Evolutionary conservation across 2,329 filamentous ascomycete genomes (phyloP), one percentile per base, ranked within the genome.

Genomic region (Microthyrium microscopicum): DNA sequence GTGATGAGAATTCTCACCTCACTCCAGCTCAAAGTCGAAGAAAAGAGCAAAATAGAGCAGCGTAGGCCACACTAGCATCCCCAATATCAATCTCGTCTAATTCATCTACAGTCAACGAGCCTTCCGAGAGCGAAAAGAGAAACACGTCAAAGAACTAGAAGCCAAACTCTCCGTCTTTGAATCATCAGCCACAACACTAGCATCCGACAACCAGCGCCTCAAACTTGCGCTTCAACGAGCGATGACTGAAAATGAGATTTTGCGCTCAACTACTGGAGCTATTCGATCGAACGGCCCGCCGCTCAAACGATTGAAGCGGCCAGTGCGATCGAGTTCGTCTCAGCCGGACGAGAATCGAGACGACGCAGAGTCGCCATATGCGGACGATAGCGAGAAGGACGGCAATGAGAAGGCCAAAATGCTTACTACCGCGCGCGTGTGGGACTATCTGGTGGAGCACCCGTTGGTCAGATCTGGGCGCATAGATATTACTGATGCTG

Each of bases 71-170:
- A 19, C 4, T 19, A 24, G 19, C 17, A n/a, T 13, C 26, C 3
- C 15, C 16, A 35, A 9, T 20, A 31, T 32, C 27, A 36, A 34
- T 18, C 15, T 35, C 33, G 20, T 24, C 25, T 24, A 27, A 27
- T 26, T 9, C 22, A 25, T 27, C 15, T 19, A 26, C 42, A 94
- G 87, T 30, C 89, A 95, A 66, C 77, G 87, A 46, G 87, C 89
- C 20, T 95, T 95, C 55, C 82, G 87, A 39, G 87, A 95, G 56
- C 77, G 87, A 44, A 95, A 95, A 56, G 87, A 95, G 54, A 77
- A 76, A 37, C 85, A 92, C 49, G 84, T 95, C 41, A 85, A 85
- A 53, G 84, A 95, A 40, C 74, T 95, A 17, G 85, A 95, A 56
- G 70, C 73, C 37, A 89, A 92, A 52, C 73, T 95, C 19, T 76